Conservation (phyloP, 768 basidiomycete genomes). For the Lactifluus subvellereus region DNA sequence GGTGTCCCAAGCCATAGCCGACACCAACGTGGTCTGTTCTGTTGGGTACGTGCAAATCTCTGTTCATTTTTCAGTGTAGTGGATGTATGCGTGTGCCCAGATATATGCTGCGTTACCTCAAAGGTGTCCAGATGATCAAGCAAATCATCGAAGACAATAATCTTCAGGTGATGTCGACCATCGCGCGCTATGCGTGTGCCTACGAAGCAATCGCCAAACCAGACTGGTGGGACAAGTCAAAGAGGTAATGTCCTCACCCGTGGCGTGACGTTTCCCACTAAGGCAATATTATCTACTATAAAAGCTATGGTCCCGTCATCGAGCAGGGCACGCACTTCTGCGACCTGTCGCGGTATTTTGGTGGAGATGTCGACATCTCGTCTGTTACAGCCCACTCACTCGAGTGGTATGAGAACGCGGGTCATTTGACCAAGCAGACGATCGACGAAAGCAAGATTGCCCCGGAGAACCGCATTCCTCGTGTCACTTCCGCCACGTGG, state of each 20-base stretch:
- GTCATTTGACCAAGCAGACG: conserved; percentile 69
- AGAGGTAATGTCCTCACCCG: conserved; percentile 44
- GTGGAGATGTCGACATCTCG: conserved; percentile 86
- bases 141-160: conserved; percentile 91
- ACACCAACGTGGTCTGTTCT: conserved; percentile 73
- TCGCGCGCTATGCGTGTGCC: conserved; percentile 90
- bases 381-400: conserved; percentile 80
- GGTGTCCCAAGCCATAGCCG: conserved; percentile 65
- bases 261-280: neutral
- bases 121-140: conserved; percentile 95
- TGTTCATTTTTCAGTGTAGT: neutral
- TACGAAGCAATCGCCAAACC: conserved; percentile 74
- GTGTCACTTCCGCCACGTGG: conserved; percentile 91
- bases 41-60: conserved; percentile 58
- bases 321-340: conserved; percentile 98
- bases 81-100: conserved; percentile 33
- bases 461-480: conserved; percentile 87
- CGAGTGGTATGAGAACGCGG: conserved; percentile 89
- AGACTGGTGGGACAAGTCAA: conserved; percentile 94
- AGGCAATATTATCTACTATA: conserved; percentile 8
- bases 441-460: conserved; percentile 83
- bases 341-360: conserved; percentile 95
- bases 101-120: conserved; percentile 91
- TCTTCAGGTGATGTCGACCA: conserved; percentile 91
- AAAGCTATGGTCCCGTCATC: conserved; percentile 72